A percentile compares a stretch with the other conserved stretches of the same genome.
Conservation (phyloP, 768 basidiomycete genomes). For the Amanita jacksonii region DNA sequence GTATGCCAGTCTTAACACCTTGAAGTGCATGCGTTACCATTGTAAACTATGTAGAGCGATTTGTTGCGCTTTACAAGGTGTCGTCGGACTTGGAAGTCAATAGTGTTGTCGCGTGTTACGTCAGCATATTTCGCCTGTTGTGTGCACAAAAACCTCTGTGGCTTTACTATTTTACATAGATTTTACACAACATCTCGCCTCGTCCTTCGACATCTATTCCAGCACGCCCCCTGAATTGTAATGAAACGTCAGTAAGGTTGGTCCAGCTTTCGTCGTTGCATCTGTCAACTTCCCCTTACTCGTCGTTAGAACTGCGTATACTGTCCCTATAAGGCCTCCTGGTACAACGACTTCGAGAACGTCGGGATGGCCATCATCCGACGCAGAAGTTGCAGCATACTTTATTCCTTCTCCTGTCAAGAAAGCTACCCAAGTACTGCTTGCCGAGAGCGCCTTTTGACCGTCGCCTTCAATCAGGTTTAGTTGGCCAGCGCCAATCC, state of each 20-base stretch:
- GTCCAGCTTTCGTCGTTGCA: constrained; percentile 47
- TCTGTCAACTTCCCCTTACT: constrained; percentile 26
- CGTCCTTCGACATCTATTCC: too few species aligned
- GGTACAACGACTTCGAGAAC: constrained; percentile 19
- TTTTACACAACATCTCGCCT: too few species aligned
- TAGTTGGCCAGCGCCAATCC: not conserved
- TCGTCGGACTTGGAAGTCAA: too few species aligned
- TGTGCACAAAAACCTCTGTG: too few species aligned
- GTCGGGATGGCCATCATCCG: not conserved
- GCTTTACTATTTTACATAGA: too few species aligned
- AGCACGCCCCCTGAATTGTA: constrained; percentile 19
- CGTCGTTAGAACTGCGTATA: constrained; percentile 38
- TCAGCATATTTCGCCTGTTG: too few species aligned
- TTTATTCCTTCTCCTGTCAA: constrained; percentile 5
- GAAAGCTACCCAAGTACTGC: constrained; percentile 6
- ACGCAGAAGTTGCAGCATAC: not conserved
- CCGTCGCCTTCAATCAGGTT: not conserved
- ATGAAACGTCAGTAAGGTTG: constrained; percentile 34
- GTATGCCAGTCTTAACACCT: too few species aligned
- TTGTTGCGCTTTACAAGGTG: too few species aligned
- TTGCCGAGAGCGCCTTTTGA: not conserved
- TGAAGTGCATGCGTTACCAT: too few species aligned
- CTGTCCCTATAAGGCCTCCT: constrained; percentile 32
- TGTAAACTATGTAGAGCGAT: too few species aligned
- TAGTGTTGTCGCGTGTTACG: too few species aligned